These are phyloP conservation scores for Annulohypoxylon maeteangense DNA, from an alignment of 495 filamentous ascomycete species.

Conservation along the genomic window DNA sequence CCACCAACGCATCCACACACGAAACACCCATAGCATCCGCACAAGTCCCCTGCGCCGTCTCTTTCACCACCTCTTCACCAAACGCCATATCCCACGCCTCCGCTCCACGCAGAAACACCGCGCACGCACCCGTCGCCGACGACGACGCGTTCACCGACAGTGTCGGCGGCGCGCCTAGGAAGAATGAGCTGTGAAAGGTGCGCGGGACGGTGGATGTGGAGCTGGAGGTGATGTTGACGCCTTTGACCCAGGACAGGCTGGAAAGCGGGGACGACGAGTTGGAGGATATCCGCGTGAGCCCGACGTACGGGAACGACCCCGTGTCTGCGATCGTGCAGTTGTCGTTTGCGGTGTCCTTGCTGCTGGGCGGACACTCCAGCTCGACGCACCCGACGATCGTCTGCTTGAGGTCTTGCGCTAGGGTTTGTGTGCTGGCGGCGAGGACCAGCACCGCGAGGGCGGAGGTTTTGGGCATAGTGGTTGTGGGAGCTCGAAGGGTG, in stretches of 20 bases:
- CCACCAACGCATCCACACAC: conserved; percentile 33
- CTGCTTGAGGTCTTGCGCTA: conserved; percentile 36
- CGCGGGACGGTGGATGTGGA: background rate
- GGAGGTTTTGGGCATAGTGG: conserved; percentile 4
- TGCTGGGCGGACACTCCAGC: conserved; percentile 31
- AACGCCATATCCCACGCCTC: conserved; percentile 5
- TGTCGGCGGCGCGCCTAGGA: conserved; percentile 33
- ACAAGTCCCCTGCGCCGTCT: conserved; percentile 34
- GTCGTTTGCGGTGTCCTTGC: conserved; percentile 17
- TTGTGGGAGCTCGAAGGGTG: background rate
- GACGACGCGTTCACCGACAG: background rate
- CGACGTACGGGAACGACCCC: conserved; percentile 32
- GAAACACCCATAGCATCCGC: conserved; percentile 31
- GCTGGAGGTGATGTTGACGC: conserved; percentile 24
- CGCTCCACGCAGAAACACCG: conserved; percentile 36
- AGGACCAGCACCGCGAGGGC: conserved; percentile 9
- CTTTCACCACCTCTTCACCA: background rate
- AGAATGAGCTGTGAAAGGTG: conserved; percentile 32
- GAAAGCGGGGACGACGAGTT: conserved; percentile 6
- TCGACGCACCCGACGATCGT: conserved; percentile 44
- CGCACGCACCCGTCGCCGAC: conserved; percentile 39
- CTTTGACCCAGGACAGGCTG: conserved; percentile 41
- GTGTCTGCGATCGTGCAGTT: conserved; percentile 40
- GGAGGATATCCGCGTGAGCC: conserved; percentile 32
- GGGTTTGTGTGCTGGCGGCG: background rate